Evolutionary conservation across 2,329 filamentous ascomycete genomes (phyloP), one percentile per base, ranked within the genome.

Genomic region (Cladosporium sp.): DNA sequence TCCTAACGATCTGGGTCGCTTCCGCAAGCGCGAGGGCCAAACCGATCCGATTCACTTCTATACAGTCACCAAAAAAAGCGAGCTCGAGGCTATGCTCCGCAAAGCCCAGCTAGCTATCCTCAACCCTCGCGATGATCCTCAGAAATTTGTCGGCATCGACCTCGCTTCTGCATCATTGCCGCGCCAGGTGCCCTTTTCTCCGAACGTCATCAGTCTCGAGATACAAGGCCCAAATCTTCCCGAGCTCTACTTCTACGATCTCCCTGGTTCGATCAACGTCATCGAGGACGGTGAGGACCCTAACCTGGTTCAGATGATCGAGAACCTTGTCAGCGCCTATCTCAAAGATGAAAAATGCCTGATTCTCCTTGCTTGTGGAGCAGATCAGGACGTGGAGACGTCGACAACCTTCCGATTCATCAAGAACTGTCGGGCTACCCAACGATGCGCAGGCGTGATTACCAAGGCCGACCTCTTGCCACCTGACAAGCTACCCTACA

Each of bases 381-480:
- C 96, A 86, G 91, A 91, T 1, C 86, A 85, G 0, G 92, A 97
- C 65, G 85, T 91, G 0, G 88, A 91, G 1, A 93, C 89, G 16
- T 94, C 90, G 0, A 89, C 84, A 0, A 90, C 91, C 0, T 87
- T 90, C 13, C 83, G 84, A 0, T 82, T 92, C 2, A 86, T 93
- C 1, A 68, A 67, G 0, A 54, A 72, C 0, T 65, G 70, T 1
- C 69, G 72, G 1, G 81, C 69, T 78, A 86, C 32, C 76, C 83
- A 49, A 8, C 76, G 81, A 1, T 79, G 76, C 30, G 74, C 82
- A 16, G 76, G 80, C 0, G 90, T 96, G 0, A 82, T 97, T 18
- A 97, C 93, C 0, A 97, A 96, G 72, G 92, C 93, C 0, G 93
- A 97, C 67, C 84, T 90, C 0, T 78, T 93, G 0, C 80, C 83